Conservation (phyloP, 306 rosid species). For the Lablab purpureus region DNA sequence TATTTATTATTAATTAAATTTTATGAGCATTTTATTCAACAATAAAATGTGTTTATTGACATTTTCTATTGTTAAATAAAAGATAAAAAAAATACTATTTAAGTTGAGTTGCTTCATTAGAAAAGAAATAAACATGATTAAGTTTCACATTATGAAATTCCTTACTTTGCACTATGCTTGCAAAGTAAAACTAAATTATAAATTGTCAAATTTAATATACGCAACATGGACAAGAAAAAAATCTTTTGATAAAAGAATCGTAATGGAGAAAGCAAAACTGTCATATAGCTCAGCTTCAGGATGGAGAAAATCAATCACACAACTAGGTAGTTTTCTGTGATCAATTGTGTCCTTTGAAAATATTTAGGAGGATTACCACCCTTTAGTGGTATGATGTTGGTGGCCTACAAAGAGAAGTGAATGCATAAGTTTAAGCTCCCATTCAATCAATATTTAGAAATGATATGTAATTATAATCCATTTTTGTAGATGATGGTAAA, state of each 20-base stretch:
- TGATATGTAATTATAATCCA: background rate
- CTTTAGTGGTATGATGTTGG: slow-evolving; percentile 67
- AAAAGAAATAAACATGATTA: no score
- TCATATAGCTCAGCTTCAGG: slow-evolving; percentile 13
- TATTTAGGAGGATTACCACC: slow-evolving; percentile 83
- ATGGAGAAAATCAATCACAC: slow-evolving; percentile 52
- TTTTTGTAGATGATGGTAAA: background rate
- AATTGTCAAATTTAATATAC: slow-evolving; percentile 38
- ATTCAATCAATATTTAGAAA: slow-evolving; percentile 4
- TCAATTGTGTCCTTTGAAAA: slow-evolving; percentile 84
- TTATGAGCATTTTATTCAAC: no score
- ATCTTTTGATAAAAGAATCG: slow-evolving; percentile 23
- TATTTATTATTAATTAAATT: no score
- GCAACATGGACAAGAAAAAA: slow-evolving; percentile 33
- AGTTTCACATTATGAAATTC: background rate
- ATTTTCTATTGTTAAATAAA: no score
- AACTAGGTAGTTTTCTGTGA: slow-evolving; percentile 84
- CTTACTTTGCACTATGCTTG: background rate
- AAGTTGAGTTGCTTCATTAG: no score
- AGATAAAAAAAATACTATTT: no score
- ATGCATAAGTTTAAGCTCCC: slow-evolving; percentile 3
- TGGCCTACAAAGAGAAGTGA: slow-evolving; percentile 53
- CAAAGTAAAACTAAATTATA: slow-evolving; percentile 34
- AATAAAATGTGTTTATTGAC: no score
- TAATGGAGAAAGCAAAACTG: slow-evolving; percentile 14